Base-by-base conservation (phyloP, 2,329 filamentous ascomycete species). In the Fusarium heterosporum region DNA sequence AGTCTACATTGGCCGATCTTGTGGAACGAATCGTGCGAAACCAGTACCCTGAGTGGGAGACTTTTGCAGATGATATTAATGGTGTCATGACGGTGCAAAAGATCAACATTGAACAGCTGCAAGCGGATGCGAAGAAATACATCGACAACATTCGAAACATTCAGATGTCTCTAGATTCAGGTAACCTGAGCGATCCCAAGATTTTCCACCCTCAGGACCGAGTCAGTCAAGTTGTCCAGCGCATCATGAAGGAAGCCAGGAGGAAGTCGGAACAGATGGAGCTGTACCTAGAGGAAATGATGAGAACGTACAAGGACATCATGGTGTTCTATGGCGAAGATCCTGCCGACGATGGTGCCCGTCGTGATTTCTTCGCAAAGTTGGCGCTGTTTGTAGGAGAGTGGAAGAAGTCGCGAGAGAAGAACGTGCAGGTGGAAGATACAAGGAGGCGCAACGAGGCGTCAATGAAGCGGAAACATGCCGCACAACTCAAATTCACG, bases 151-250 rank as follows among this genome's bases (percentile, higher is more conserved):
- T 99, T 80, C 92, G 91, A 78, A 97, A 97, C 75, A 89, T 98
- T 29, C 96, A 99, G 78, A 89, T 88, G 79, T 96, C 93, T 25
- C 86, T 99, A 49, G 96, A 99, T 79, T 91, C 90, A 32, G 96
- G 96, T 72, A 98, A 97, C 77, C 83, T 99, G 66, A 97, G 93
- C 76, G 96, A 99, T 76, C 91, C 95, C 42, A 97, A 96, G 84
- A 96, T 95, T 74, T 99, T 99, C 84, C 96, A 99, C 76, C 95
- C 96, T 17, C 93, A 98, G 79, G 96, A 99, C 78, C 92, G 96
- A 62, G 94, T 98, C 41, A 91, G 90, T 65, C 92, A 96, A 79
- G 86, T 98, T 32, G 94, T 97, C 55, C 93, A 97, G 79, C 87
- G 95, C 50, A 90, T 87, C 69, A 98, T 99, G 95, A 98, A 97